Base-by-base conservation (phyloP, 768 basidiomycete species). In the Suillus placidus region DNA sequence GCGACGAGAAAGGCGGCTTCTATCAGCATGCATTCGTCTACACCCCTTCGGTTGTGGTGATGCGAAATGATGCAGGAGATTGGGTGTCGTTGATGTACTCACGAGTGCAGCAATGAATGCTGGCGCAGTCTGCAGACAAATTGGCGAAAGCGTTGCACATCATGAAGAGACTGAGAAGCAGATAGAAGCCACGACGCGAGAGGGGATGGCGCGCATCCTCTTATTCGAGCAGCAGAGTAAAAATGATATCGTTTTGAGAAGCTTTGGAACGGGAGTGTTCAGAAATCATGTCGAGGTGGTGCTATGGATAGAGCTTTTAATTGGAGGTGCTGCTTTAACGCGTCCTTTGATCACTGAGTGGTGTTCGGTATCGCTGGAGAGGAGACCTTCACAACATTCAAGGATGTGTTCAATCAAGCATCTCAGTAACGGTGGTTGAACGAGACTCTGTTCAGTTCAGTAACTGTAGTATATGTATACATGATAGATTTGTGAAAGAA, bases 41-140 rank as follows among this genome's bases (percentile, higher is more conserved):
- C 70, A 88, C 89, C 16, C 88, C 88, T 4, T 73, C 76, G 38
- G 81, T 90, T 63, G 71, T 79, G 4, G 73, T 89, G 23, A 84
- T 90, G 68, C 84, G 88, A 8, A 82, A 86, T 68, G 88, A 92
- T 70, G 74, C 75, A 30, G 88, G 87, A 32, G 74, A 72, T 10
- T 85, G 80, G 81, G 71, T 80, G 13, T 78, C 79, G 79, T 87
- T 14, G 86, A 90, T 66, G 82, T 91, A 18, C 70, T 91, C 66
- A 90, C 88, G 16, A 85, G 86, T 63, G 82, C 90, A 1, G 90
- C 90, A 0, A 90, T 91, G 9, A 90, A 92, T 68, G 88, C 88
- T n/a, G 81, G 81, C 4, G 72, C 75, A 6, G 82, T 81, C 34
- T 73, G 80, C 16, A 51, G 49, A 26, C 26, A 30, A 6, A 51